A percentile compares a stretch with the other conserved stretches of the same genome.
These are phyloP conservation scores for Macrophomina pseudophaseolina DNA, from an alignment of 2,329 filamentous ascomycete species.

Conservation along the genomic window DNA sequence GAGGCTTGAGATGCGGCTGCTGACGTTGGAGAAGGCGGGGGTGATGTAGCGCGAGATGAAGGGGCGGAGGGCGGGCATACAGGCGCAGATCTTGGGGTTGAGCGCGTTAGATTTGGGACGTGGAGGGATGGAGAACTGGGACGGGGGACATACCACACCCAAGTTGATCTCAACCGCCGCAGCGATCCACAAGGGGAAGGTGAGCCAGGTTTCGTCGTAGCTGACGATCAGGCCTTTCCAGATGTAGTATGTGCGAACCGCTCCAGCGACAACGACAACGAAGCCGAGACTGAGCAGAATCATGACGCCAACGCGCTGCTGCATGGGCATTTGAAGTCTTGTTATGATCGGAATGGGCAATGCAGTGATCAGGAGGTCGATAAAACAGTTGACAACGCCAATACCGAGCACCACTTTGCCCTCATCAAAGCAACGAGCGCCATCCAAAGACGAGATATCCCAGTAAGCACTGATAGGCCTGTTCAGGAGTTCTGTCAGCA, in stretches of 20 bases:
- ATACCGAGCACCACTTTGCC: constrained; percentile 44
- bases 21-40: constrained; percentile 4
- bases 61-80: constrained; percentile 43
- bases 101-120: not conserved
- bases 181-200: constrained; percentile 54
- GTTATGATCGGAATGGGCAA: constrained; percentile 52
- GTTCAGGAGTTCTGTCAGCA: not conserved
- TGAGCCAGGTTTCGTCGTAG: constrained; percentile 53
- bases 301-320: constrained; percentile 47
- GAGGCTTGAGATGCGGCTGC: constrained; percentile 4
- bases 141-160: constrained; percentile 46
- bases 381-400: constrained; percentile 51
- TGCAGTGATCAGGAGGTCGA: constrained; percentile 49
- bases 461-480: constrained; percentile 51
- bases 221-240: constrained; percentile 47
- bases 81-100: constrained; percentile 41
- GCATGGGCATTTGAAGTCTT: constrained; percentile 49
- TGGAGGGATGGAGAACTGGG: too few species aligned
- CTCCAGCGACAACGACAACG: constrained; percentile 49
- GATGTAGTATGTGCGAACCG: constrained; percentile 52
- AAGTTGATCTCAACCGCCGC: constrained; percentile 54
- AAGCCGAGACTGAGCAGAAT: constrained; percentile 49
- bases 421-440: constrained; percentile 49
- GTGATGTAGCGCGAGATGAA: constrained; percentile 28
- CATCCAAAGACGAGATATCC: constrained; percentile 39